Percentiles rank a stretch among this genome's conserved stretches.
Evolutionary conservation across 768 basidiomycete genomes (phyloP).

Genomic region (Cystofilobasidium capitatum): DNA sequence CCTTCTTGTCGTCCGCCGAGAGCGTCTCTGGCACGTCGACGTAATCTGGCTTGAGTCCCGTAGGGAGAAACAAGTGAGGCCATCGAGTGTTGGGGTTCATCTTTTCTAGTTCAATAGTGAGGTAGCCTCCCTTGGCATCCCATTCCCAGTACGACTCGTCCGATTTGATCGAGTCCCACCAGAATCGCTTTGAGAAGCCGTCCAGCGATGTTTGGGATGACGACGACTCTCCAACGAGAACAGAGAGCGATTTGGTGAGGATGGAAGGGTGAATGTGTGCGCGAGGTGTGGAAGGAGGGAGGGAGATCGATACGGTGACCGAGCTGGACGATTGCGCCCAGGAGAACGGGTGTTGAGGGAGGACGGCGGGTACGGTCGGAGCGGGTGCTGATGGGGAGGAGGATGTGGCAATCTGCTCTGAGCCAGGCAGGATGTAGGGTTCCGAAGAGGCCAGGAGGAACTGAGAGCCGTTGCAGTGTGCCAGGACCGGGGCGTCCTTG

Average conservation of each 20-base stretch:
- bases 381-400: constrained; percentile 51
- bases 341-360: constrained; percentile 64
- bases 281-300: constrained; percentile 61
- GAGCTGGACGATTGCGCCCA: constrained; percentile 85
- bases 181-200: constrained; percentile 26
- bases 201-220: not conserved
- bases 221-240: constrained; percentile 40
- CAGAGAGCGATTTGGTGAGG: constrained; percentile 54
- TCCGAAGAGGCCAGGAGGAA: constrained; percentile 20
- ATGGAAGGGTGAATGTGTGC: constrained; percentile 59
- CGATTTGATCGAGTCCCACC: constrained; percentile 69
- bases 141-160: constrained; percentile 87
- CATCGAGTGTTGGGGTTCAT: constrained; percentile 71
- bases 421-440: constrained; percentile 43
- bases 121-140: constrained; percentile 55
- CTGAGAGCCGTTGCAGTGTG: not conserved
- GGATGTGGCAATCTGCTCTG: constrained; percentile 45
- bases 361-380: constrained; percentile 46
- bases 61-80: constrained; percentile 67
- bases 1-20: constrained; percentile 68
- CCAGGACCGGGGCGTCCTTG: constrained; percentile 6
- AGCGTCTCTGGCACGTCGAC: constrained; percentile 62
- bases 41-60: constrained; percentile 37
- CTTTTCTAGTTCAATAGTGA: constrained; percentile 82
- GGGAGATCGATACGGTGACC: constrained; percentile 69